Conservation (phyloP, 768 basidiomycete genomes). For the Lepiota brunneoincarnata region DNA sequence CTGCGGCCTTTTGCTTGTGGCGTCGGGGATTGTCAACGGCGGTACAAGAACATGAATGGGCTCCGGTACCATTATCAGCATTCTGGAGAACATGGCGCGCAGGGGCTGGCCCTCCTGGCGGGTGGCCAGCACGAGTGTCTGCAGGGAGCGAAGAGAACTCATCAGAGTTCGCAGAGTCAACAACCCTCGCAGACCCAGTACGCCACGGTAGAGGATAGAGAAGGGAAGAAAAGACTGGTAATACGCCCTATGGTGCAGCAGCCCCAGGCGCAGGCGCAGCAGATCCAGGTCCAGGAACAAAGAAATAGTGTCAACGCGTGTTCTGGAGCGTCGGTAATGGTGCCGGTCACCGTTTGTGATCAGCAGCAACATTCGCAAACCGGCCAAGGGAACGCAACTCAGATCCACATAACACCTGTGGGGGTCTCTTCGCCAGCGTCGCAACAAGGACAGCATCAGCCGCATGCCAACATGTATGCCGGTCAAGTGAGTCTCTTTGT, state of each 20-base stretch:
- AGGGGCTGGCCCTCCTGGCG: constrained; percentile 82
- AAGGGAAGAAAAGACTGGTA: constrained; percentile 14
- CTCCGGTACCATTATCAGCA: constrained; percentile 96
- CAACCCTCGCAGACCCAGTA: constrained; percentile 1
- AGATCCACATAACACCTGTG: constrained; percentile 4
- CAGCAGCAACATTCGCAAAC: constrained; percentile 10
- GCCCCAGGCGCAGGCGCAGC: constrained; percentile 22
- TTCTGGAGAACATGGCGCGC: constrained; percentile 90
- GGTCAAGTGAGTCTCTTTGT: constrained; percentile 1
- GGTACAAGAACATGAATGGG: constrained; percentile 99
- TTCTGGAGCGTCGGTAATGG: constrained; percentile 17
- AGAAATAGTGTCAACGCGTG: constrained; percentile 12
- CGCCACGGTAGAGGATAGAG: constrained; percentile 13
- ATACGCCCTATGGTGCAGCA: constrained; percentile 13
- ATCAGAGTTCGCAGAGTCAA: constrained; percentile 8
- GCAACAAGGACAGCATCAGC: constrained; percentile 6
- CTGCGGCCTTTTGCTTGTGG: constrained; percentile 87
- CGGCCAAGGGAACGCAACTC: background rate
- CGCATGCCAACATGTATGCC: background rate
- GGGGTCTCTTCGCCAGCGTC: background rate
- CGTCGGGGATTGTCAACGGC: constrained; percentile 78
- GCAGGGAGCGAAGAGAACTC: constrained; percentile 17
- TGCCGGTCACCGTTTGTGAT: constrained; percentile 19
- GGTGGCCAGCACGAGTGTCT: constrained; percentile 59
- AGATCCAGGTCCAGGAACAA: constrained; percentile 15